Evolutionary conservation across 2,329 filamentous ascomycete species (phyloP), one percentile per base, ranked within the genome.

Genomic region (Beauveria varroae): DNA sequence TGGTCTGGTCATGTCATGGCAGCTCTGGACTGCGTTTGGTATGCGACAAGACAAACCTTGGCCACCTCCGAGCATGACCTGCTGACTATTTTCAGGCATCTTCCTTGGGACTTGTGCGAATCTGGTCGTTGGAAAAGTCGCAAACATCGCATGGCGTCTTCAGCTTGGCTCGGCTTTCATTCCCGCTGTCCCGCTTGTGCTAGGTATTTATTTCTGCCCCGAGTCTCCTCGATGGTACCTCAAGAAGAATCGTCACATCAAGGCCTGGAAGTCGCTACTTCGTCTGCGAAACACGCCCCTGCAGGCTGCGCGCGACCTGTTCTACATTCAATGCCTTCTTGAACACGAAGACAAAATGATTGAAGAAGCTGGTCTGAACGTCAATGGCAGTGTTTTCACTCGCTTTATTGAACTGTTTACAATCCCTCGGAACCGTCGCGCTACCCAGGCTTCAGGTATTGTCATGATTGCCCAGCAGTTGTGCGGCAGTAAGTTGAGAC

Each of bases 401-500:
- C 80, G 84, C 18, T 81, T 84, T 49, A 62, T 79, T 22, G 81
- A 87, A 66, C 73, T 84, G 1, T 83, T 86, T 65, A 84, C 81
- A 1, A 78, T 86, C 54, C 79, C 83, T 0, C 76, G 85, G 40
- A 75, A 84, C 8, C 76, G 83, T 5, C 78, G 83, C 46, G 88
- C 88, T 0, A 89, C 86, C 0, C 78, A 85, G 57, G 88, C 87
- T 1, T 85, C 86, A 0, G 84, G 82, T 64, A 82, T 83, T 1
- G 86, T 90, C 65, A 90, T 91, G 86, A 83, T 86, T 65, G 76
- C 75, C 0, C 84, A 87, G 67, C 84, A 87, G 68, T 80, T 87
- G 75, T 85, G 82, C 63, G 84, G 82, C 46, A 80, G 68, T 67
- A 71, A 67, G 68, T 67, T 47, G 2, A 46, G 5, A 2, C 40